Evolutionary conservation across 352 stramenopile species (phyloP).

Genomic region (Halophytophthora polymorphica): DNA sequence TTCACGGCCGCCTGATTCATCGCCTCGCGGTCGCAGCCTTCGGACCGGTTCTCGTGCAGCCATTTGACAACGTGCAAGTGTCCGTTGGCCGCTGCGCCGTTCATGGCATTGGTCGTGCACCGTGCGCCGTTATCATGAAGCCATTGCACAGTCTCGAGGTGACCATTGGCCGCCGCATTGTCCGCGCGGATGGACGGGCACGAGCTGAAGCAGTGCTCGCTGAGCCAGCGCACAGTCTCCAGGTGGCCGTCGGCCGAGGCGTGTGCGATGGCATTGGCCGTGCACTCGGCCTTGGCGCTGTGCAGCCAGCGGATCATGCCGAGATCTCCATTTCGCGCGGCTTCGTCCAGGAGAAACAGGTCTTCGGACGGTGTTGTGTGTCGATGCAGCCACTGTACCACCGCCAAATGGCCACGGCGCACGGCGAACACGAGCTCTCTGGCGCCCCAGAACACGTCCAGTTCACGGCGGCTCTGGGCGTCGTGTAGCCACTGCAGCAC

Average conservation of each 20-base stretch:
- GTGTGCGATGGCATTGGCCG: conserved; percentile 26
- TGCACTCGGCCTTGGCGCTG: conserved; percentile 27
- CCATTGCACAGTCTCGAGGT: conserved; percentile 9
- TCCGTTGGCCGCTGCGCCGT: conserved; percentile 32
- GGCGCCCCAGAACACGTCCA: conserved; percentile 31
- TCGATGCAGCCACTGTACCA: conserved; percentile 35
- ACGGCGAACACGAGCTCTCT: conserved; percentile 38
- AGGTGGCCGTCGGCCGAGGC: conserved; percentile 29
- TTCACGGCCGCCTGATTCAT: no score
- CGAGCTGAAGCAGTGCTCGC: conserved; percentile 8
- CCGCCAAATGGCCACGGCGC: conserved; percentile 23
- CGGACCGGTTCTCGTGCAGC: no score
- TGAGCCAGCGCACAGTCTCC: conserved; percentile 9
- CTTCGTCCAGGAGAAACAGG: conserved; percentile 37
- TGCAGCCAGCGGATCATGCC: conserved; percentile 33
- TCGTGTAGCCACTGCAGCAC: conserved; percentile 10
- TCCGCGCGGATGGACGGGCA: conserved; percentile 7
- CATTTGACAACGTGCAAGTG: conserved; percentile 35
- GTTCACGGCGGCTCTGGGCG: background rate
- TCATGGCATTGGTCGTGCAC: conserved; percentile 26
- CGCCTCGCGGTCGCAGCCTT: no score
- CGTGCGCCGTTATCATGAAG: conserved; percentile 11
- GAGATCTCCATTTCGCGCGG: conserved; percentile 30
- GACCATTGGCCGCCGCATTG: conserved; percentile 2
- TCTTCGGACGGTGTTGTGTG: conserved; percentile 33